Evolutionary conservation across 192 early-diverging fungal genomes (phyloP).

Genomic region (Kickxella alabastrina): DNA sequence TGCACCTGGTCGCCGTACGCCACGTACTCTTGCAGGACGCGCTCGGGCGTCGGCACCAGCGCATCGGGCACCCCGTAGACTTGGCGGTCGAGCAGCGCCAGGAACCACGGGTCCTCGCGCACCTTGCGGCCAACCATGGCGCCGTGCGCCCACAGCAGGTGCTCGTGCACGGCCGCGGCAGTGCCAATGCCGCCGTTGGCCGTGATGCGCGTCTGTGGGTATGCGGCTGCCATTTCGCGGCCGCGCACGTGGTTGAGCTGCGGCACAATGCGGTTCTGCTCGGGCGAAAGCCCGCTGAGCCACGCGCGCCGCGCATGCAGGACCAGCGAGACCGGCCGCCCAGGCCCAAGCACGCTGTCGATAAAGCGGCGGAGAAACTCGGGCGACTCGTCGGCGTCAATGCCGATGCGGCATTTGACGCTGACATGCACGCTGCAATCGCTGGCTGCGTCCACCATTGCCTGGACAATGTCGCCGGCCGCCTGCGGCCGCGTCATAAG

Average conservation of each 20-base stretch:
- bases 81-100: conserved; percentile 54
- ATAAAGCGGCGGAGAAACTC: conserved; percentile 54
- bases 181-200: conserved; percentile 68
- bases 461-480: conserved; percentile 56
- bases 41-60: background rate
- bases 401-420: conserved; percentile 72
- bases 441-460: conserved; percentile 50
- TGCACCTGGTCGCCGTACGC: conserved; percentile 32
- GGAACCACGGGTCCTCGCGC: conserved; percentile 64
- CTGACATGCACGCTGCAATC: conserved; percentile 52
- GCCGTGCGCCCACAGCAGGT: conserved; percentile 54
- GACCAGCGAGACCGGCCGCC: conserved; percentile 49
- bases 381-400: conserved; percentile 64
- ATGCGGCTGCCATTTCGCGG: conserved; percentile 52
- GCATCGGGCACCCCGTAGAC: conserved; percentile 16
- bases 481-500: conserved; percentile 63
- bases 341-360: conserved; percentile 5
- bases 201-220: conserved; percentile 54
- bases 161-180: conserved; percentile 44
- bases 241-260: conserved; percentile 61
- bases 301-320: conserved; percentile 70
- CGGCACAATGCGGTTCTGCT: conserved; percentile 65
- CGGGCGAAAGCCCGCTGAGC: conserved; percentile 61
- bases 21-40: conserved; percentile 25
- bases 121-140: conserved; percentile 73